phyloP scores from a whole-genome alignment of 495 filamentous ascomycete genomes.

The Friedmanniomyces simplex region DNA sequence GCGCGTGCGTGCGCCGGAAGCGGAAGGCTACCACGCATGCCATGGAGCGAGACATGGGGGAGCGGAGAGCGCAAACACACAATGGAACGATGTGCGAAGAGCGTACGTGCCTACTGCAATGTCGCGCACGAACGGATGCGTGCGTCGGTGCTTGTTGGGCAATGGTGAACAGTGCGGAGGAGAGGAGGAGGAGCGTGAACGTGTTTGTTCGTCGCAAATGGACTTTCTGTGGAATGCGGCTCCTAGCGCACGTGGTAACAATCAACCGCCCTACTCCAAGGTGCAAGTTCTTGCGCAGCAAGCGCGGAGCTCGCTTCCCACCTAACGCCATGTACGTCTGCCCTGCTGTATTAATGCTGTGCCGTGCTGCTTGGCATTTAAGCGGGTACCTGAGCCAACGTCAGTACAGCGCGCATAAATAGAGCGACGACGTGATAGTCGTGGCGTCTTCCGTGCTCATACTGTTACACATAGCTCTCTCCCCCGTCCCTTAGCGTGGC shows the following conservation, averaged over 20 bases:
- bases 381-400: too few relatives aligned
- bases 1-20: not conserved
- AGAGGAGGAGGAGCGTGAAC: not conserved
- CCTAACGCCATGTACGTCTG: not conserved
- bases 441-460: too few relatives aligned
- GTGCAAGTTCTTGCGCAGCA: not conserved
- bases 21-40: conserved; percentile 1
- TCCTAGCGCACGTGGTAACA: not conserved
- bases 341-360: not conserved
- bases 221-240: conserved; percentile 11
- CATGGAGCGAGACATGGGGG: not conserved
- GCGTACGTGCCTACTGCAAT: not conserved
- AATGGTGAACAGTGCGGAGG: not conserved
- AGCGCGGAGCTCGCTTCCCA: not conserved
- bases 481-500: conserved; percentile 9
- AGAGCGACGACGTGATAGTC: too few relatives aligned
- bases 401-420: too few relatives aligned
- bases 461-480: not conserved
- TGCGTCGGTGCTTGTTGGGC: not conserved
- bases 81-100: not conserved
- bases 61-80: conserved; percentile 10
- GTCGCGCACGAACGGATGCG: not conserved
- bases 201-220: conserved; percentile 6
- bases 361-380: too few relatives aligned
- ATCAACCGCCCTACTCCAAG: not conserved